Evolutionary conservation across 352 stramenopile species (phyloP).

Genomic region (Pythium phragmitis): DNA sequence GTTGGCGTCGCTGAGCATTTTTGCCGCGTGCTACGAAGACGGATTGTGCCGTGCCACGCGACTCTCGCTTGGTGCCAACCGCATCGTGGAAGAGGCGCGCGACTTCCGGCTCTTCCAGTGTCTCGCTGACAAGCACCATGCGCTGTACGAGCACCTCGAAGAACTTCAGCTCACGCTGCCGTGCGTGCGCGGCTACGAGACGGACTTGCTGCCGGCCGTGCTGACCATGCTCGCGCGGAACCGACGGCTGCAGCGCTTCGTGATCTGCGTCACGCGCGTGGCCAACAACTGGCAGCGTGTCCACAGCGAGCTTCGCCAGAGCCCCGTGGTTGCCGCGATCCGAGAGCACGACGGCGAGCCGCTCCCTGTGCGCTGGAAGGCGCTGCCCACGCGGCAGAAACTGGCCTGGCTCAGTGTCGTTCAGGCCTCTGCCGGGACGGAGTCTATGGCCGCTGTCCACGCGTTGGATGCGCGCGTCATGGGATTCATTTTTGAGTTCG

Average conservation of each 20-base stretch:
- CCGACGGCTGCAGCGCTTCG: not conserved
- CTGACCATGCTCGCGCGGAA: not conserved
- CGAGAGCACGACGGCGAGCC: not conserved
- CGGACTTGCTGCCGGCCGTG: not conserved
- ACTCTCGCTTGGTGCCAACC: not conserved
- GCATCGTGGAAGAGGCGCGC: not conserved
- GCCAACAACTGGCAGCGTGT: not conserved
- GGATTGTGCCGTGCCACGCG: not conserved
- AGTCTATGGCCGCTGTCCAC: too few species aligned
- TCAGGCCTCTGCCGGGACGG: too few species aligned
- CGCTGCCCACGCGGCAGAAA: too few species aligned
- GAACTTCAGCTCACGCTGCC: not conserved
- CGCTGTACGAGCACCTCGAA: not conserved
- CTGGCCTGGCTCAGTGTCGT: too few species aligned
- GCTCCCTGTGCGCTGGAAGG: not conserved
- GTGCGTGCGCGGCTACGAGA: not conserved
- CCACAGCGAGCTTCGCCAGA: not conserved
- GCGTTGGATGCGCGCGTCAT: too few species aligned
- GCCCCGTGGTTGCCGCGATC: not conserved
- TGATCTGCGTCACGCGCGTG: not conserved
- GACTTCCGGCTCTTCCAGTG: not conserved
- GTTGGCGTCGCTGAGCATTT: not conserved
- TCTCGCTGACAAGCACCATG: not conserved
- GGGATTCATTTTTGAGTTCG: too few species aligned
- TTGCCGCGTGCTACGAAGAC: not conserved